Conservation (phyloP, 2,329 filamentous ascomycete genomes). For the Fusarium scirpi region DNA sequence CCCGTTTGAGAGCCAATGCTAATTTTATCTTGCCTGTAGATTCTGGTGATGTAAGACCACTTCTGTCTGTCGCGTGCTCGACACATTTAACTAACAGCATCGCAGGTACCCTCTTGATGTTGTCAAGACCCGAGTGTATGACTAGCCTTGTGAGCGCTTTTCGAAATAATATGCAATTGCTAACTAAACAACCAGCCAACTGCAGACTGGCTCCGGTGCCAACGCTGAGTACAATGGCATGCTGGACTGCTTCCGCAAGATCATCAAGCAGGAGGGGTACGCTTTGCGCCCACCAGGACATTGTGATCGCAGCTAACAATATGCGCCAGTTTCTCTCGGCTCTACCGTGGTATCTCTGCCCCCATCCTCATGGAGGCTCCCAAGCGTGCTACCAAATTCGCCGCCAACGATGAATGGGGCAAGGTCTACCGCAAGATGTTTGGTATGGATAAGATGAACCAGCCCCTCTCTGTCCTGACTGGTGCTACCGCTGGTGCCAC, state of each 20-base stretch:
- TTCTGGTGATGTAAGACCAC: conserved; percentile 80
- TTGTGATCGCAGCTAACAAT: conserved; percentile 35
- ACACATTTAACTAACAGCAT: conserved; percentile 34
- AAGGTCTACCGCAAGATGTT: conserved; percentile 91
- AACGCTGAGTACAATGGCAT: conserved; percentile 97
- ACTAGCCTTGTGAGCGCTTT: conserved; percentile 43
- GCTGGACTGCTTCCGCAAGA: conserved; percentile 98
- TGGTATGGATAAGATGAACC: conserved; percentile 87
- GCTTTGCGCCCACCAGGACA: conserved; percentile 40
- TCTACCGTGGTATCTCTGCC: conserved; percentile 95
- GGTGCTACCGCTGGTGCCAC: conserved; percentile 95
- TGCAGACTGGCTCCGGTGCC: conserved; percentile 79
- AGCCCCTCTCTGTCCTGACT: conserved; percentile 90
- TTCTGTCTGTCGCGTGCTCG: conserved; percentile 42
- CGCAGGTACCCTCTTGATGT: conserved; percentile 97
- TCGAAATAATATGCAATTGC: conserved; percentile 16
- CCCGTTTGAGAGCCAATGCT: conserved; percentile 39
- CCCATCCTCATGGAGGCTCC: conserved; percentile 97
- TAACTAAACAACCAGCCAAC: conserved; percentile 70
- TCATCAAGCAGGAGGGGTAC: conserved; percentile 94
- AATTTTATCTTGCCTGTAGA: conserved; percentile 63
- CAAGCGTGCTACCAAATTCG: conserved; percentile 98
- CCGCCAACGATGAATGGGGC: conserved; percentile 98
- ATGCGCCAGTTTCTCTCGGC: conserved; percentile 76
- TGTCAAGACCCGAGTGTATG: conserved; percentile 96